Percentiles rank a stretch among this genome's conserved stretches.
These are phyloP conservation scores for Geotrichum ghanense DNA, from an alignment of 805 yeast species.

Conservation along the genomic window DNA sequence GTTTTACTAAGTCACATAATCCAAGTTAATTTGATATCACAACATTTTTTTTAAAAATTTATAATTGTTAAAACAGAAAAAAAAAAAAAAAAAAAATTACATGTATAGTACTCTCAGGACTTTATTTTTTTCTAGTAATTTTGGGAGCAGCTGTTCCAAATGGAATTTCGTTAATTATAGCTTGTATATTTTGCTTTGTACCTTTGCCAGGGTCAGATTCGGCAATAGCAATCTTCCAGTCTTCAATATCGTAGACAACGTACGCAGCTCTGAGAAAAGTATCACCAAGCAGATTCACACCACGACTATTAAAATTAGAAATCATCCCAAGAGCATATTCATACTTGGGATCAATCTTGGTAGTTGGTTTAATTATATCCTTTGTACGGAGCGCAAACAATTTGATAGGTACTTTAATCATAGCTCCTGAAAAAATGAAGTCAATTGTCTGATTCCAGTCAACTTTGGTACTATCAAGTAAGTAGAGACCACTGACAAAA, in stretches of 20 bases:
- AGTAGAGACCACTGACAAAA: not conserved
- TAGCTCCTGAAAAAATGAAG: slow-evolving; percentile 11
- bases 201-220: slow-evolving; percentile 22
- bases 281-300: slow-evolving; percentile 33
- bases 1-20: too few species aligned
- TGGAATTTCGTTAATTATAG: not conserved
- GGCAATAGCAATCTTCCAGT: slow-evolving; percentile 40
- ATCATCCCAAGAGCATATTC: not conserved
- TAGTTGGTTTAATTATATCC: slow-evolving; percentile 1
- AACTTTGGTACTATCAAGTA: not conserved
- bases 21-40: too few species aligned
- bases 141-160: not conserved
- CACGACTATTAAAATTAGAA: not conserved
- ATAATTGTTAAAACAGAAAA: too few species aligned
- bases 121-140: not conserved
- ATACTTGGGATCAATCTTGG: slow-evolving; percentile 5
- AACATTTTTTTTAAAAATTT: too few species aligned
- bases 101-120: not conserved
- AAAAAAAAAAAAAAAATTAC: too few species aligned
- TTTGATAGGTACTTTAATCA: slow-evolving; percentile 12
- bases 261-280: slow-evolving; percentile 48
- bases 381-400: slow-evolving; percentile 8
- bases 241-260: slow-evolving; percentile 50
- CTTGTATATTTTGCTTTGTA: not conserved
- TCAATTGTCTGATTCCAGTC: not conserved